phyloP scores from a whole-genome alignment of 148 eudicot genomes.

The Chenopodium formosanum region DNA sequence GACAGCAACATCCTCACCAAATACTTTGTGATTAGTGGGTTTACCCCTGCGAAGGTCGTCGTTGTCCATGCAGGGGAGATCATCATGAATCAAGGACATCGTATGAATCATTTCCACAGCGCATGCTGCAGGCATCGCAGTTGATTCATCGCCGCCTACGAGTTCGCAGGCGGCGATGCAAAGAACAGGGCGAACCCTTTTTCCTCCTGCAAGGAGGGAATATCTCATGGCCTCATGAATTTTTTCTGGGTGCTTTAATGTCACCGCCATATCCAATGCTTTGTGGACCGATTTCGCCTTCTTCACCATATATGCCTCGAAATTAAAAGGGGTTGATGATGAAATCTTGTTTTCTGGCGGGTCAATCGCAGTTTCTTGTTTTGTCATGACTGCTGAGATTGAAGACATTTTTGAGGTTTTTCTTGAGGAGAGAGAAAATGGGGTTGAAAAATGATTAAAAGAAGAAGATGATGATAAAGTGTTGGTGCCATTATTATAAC shows the following conservation, averaged over 20 bases:
- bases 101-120: slow-evolving; percentile 81
- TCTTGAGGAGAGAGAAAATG: slow-evolving; percentile 11
- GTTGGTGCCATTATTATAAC: slow-evolving; percentile 17
- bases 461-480: not conserved
- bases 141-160: slow-evolving; percentile 49
- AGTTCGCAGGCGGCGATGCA: slow-evolving; percentile 76
- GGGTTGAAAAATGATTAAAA: not conserved
- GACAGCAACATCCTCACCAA: slow-evolving; percentile 64
- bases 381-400: slow-evolving; percentile 40
- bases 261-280: slow-evolving; percentile 47
- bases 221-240: slow-evolving; percentile 75
- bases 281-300: slow-evolving; percentile 47
- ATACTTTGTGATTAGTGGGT: slow-evolving; percentile 64
- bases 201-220: slow-evolving; percentile 71
- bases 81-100: slow-evolving; percentile 71
- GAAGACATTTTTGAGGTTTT: slow-evolving; percentile 9
- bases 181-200: slow-evolving; percentile 63
- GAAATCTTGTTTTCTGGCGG: slow-evolving; percentile 1
- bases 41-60: slow-evolving; percentile 71
- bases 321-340: slow-evolving; percentile 31
- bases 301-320: slow-evolving; percentile 45
- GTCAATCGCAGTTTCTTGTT: slow-evolving; percentile 28
- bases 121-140: slow-evolving; percentile 68
- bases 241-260: slow-evolving; percentile 38
- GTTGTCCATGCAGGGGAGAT: slow-evolving; percentile 76